A percentile compares a stretch with the other conserved stretches of the same genome.
phyloP scores from a whole-genome alignment of 257 asterid species.

The Catharanthus roseus region DNA sequence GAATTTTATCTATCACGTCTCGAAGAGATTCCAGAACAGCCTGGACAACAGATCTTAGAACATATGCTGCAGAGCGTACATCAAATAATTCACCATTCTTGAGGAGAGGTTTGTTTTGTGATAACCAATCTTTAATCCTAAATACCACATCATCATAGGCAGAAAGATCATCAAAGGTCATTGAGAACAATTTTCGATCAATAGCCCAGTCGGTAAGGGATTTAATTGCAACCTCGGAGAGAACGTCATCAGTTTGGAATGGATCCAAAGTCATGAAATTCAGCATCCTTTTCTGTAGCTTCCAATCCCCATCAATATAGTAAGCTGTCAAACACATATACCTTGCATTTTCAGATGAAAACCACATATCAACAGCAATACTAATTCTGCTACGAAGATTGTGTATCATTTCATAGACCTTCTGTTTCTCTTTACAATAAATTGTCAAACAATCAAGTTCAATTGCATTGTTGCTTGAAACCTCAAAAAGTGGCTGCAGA shows the following conservation, averaged over 20 bases:
- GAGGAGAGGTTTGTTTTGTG: slow-evolving; percentile 59
- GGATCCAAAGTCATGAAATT: slow-evolving; percentile 64
- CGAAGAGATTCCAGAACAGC: slow-evolving; percentile 59
- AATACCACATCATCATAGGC: slow-evolving; percentile 58
- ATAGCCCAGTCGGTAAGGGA: slow-evolving; percentile 76
- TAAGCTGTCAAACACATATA: slow-evolving; percentile 71
- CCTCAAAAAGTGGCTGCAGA: slow-evolving; percentile 88
- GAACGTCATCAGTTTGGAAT: slow-evolving; percentile 60
- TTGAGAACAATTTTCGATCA: slow-evolving; percentile 71
- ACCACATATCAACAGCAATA: slow-evolving; percentile 78
- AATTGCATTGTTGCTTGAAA: slow-evolving; percentile 45
- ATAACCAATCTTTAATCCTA: slow-evolving; percentile 71
- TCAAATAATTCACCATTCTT: slow-evolving; percentile 78
- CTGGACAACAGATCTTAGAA: slow-evolving; percentile 61
- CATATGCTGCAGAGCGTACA: slow-evolving; percentile 61
- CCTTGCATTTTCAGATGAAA: slow-evolving; percentile 53
- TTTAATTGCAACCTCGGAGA: slow-evolving; percentile 68
- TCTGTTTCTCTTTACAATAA: slow-evolving; percentile 68
- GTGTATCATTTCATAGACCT: slow-evolving; percentile 54
- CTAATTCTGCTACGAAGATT: slow-evolving; percentile 66
- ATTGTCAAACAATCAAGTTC: slow-evolving; percentile 77
- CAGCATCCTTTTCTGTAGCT: slow-evolving; percentile 76
- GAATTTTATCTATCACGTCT: slow-evolving; percentile 53
- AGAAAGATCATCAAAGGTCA: slow-evolving; percentile 74
- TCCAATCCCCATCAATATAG: slow-evolving; percentile 79